phyloP scores from a whole-genome alignment of 257 asterid genomes.

The Przewalskia tangutica region DNA sequence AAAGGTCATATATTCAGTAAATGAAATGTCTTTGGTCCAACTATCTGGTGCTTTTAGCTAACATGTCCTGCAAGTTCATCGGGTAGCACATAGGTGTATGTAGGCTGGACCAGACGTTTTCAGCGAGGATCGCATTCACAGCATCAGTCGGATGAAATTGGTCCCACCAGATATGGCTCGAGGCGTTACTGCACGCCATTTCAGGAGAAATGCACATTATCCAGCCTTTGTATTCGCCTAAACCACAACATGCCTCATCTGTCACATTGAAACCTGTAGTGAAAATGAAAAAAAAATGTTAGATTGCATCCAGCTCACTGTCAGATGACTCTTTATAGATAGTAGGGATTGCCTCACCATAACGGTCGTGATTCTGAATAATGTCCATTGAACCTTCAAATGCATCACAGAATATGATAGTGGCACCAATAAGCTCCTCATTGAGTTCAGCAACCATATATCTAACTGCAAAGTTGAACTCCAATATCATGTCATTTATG shows the following conservation, averaged over 20 bases:
- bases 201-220: slow-evolving; percentile 65
- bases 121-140: slow-evolving; percentile 70
- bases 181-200: slow-evolving; percentile 74
- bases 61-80: slow-evolving; percentile 70
- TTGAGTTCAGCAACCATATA: slow-evolving; percentile 60
- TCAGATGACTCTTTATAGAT: neutral
- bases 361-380: slow-evolving; percentile 46
- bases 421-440: slow-evolving; percentile 48
- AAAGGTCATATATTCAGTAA: neutral
- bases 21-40: neutral
- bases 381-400: slow-evolving; percentile 86
- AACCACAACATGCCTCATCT: slow-evolving; percentile 86
- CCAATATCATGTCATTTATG: slow-evolving; percentile 69
- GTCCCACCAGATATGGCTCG: slow-evolving; percentile 87
- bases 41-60: slow-evolving; percentile 20
- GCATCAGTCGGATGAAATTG: slow-evolving; percentile 90
- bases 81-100: slow-evolving; percentile 80
- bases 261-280: slow-evolving; percentile 59
- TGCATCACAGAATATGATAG: slow-evolving; percentile 75
- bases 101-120: slow-evolving; percentile 64
- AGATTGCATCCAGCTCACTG: neutral
- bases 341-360: slow-evolving; percentile 42
- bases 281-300: neutral
- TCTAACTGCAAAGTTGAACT: slow-evolving; percentile 73
- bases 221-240: slow-evolving; percentile 65